phyloP scores from a whole-genome alignment of 805 yeast genomes.

The Cyberlindnera veronae region DNA sequence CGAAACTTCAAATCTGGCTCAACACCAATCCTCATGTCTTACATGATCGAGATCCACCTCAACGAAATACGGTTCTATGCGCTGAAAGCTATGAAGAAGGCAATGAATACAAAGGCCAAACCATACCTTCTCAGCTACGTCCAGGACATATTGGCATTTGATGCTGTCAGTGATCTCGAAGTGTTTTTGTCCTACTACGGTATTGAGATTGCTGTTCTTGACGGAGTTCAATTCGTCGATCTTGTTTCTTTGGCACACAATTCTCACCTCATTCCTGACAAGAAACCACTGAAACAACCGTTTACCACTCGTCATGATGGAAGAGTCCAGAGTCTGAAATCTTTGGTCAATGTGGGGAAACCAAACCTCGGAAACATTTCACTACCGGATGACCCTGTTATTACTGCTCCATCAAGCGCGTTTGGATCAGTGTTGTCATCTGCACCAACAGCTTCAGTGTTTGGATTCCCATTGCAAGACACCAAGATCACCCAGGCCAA shows the following conservation, averaged over 20 bases:
- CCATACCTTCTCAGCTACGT: conserved; percentile 54
- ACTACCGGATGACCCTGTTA: neutral
- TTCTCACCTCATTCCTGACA: conserved; percentile 34
- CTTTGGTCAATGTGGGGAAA: conserved; percentile 30
- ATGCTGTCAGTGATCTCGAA: conserved; percentile 47
- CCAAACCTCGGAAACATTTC: conserved; percentile 6
- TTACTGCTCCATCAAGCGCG: neutral
- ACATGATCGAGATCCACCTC: conserved; percentile 74
- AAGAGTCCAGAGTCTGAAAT: conserved; percentile 31
- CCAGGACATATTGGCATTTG: conserved; percentile 59
- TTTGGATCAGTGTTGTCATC: neutral
- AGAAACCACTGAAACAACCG: conserved; percentile 44
- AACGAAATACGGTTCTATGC: conserved; percentile 77
- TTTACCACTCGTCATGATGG: conserved; percentile 41
- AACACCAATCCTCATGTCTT: conserved; percentile 67
- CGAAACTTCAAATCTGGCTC: conserved; percentile 43
- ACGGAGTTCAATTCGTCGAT: conserved; percentile 38
- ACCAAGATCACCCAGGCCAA: neutral
- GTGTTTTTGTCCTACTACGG: conserved; percentile 64
- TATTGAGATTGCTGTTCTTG: conserved; percentile 38
- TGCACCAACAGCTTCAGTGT: neutral
- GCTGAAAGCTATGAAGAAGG: conserved; percentile 57
- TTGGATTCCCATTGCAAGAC: conserved; percentile 1
- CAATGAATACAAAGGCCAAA: conserved; percentile 68
- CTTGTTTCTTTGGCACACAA: conserved; percentile 38